Evolutionary conservation across 2,329 filamentous ascomycete species (phyloP).

Genomic region (Xylaria sp.): DNA sequence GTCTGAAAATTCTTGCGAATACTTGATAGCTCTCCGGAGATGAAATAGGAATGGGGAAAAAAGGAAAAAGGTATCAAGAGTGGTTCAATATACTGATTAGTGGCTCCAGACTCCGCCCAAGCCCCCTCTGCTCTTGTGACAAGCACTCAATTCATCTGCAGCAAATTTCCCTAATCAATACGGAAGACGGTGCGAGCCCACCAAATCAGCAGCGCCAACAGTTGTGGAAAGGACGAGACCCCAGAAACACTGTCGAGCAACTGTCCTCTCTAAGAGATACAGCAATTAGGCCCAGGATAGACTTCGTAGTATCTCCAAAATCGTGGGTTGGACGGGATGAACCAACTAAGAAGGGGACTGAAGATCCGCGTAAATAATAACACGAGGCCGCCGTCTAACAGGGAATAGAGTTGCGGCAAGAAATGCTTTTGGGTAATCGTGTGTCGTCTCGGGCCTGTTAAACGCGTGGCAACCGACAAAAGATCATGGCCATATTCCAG

Average conservation of each 20-base stretch:
- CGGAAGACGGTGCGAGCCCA: slow-evolving; percentile 11
- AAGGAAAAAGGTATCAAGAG: slow-evolving; percentile 36
- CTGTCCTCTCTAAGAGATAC: slow-evolving; percentile 15
- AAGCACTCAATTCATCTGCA: slow-evolving; percentile 19
- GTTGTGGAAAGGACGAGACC: slow-evolving; percentile 20
- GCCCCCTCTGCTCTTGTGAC: slow-evolving; percentile 16
- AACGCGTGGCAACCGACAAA: slow-evolving; percentile 42
- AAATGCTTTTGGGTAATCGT: slow-evolving; percentile 45
- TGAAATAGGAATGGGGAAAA: slow-evolving; percentile 16
- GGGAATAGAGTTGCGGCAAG: slow-evolving; percentile 24
- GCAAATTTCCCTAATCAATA: slow-evolving; percentile 6
- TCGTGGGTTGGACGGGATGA: slow-evolving; percentile 2
- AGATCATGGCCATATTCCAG: slow-evolving; percentile 46
- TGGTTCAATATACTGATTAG: slow-evolving; percentile 39
- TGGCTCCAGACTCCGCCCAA: slow-evolving; percentile 37
- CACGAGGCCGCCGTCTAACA: slow-evolving; percentile 29
- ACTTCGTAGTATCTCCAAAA: slow-evolving; percentile 10
- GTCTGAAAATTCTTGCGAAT: slow-evolving; percentile 24
- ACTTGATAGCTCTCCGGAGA: slow-evolving; percentile 7
- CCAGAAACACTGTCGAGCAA: slow-evolving; percentile 14
- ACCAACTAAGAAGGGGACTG: slow-evolving; percentile 11
- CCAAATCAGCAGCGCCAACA: slow-evolving; percentile 4
- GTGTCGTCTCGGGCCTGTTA: slow-evolving; percentile 46
- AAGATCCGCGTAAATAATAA: slow-evolving; percentile 21
- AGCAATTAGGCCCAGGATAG: slow-evolving; percentile 18